Base-by-base conservation (phyloP, 2,329 filamentous ascomycete species). In the Aschersonia sp. region DNA sequence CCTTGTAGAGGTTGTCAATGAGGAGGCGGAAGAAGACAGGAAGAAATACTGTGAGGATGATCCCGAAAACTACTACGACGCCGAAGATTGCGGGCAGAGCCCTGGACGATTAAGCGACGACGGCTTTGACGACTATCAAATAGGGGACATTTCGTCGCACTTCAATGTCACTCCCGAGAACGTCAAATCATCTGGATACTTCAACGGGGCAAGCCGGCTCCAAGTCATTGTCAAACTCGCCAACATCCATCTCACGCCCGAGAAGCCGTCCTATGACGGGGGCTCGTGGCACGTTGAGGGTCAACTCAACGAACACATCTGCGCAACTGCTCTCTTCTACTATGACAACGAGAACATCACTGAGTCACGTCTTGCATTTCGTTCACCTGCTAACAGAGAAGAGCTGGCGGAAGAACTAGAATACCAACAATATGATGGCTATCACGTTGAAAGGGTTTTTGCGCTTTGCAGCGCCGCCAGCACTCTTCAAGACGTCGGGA, bases 221-320 rank as follows among this genome's bases (percentile, higher is more conserved):
- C 81, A 85, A 51, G 66, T 85, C 41, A 77, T 84, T 48, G 71
- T 81, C 47, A 83, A 83, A 58, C 62, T 85, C 9, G 70, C 76
- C 10, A 78, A 74, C 45, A 76, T 84, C 43, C 69, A 80, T 31
- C 66, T 84, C 1, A 77, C 71, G 0, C 80, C 80, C 0, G 73
- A 76, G 20, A 70, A 76, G 2, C 74, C 79, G 0, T 55, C 56
- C 0, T 83, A 78, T 52, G 59, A 62, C 0, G 73, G 73, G 12
- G 75, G 75, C 0, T 63, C 61, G 1, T 80, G 75, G 71, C 75
- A 79, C 52, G 55, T 76, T 2, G 76, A 79, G 52, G 75, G 76
- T 20, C 64, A 65, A 51, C 53, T 70, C 5, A 84, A 84, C 54
- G 80, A 85, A 59, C 74, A 74, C 52, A 82, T 85, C 40, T 73